Base-by-base conservation (phyloP, 2,329 filamentous ascomycete genomes). In the Fusarium haematococcum region DNA sequence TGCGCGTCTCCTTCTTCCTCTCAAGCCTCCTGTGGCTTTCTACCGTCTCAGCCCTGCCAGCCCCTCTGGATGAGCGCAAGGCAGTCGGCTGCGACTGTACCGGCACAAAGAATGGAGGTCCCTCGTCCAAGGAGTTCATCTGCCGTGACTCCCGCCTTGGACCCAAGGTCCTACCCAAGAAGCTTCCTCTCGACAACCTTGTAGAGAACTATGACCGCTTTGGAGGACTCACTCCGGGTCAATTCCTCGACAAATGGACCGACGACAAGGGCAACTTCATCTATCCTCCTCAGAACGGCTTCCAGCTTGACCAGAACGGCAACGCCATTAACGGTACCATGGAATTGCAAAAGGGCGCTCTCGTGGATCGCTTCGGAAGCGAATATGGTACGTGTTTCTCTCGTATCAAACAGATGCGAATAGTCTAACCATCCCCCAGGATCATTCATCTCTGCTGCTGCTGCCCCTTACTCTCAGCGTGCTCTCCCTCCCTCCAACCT, bases 341-440 rank as follows among this genome's bases (percentile, higher is more conserved):
- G 68, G 83, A 83, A 1, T 77, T 89, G 0, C 68, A 71, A 2
- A 78, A 77, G 0, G 86, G 85, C 14, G 81, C 82, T n/a, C 79
- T 86, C 27, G 70, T 89, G 2, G 86, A 88, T 75, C 81, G 86
- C 2, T 88, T 88, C 58, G 87, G 87, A 1, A 80, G 80, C 11
- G 86, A 87, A 70, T 80, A 80, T 56, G 87, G 86, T 54, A 32
- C 8, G 30, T 32, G 30, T 4, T 32, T 32, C 30, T 32, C 30
- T 32, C 30, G 30, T 32, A 32, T 32, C 30, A 32, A 32, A 32
- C 30, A 32, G 30, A 32, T 32, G 9, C 30, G 30, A 32, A 32
- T 32, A 32, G 30, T 10, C 30, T 32, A 32, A 32, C 30, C 30
- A 32, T 14, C 33, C 8, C 6, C 9, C 25, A 79, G 78, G 78